Evolutionary conservation across 139 green algal genomes (phyloP), one percentile per base, ranked within the genome.

Genomic region (Chlorella sp.): DNA sequence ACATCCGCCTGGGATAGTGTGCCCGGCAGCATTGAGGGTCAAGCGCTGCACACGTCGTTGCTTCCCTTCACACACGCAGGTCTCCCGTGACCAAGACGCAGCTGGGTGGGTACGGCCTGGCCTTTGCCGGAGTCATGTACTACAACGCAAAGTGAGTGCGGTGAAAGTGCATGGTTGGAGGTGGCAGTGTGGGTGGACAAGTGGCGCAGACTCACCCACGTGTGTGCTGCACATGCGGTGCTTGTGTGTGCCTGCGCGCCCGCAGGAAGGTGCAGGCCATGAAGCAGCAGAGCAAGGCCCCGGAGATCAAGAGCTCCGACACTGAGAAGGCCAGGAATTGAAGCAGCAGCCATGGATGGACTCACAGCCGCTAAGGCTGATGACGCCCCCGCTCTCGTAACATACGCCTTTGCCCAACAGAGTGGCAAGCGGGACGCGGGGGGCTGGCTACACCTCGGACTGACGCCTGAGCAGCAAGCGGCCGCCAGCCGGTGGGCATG

Each of bases 81-180:
- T 82, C 79, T 24, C 62, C 78, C 5, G 85, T 93, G 2, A 90
- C 90, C 0, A 55, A 35, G 2, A 70, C 84, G 10, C 89, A 95
- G 73, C 62, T 91, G 33, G 24, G 77, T 1, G 90, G 90, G 3
- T 95, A 92, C 73, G 69, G 81, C 50, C 60, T 93, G 14, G 86
- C 90, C 0, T 92, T 95, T 36, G 35, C 70, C 0, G 89, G 84
- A 4, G 90, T 93, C 3, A 75, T 72, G 30, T 81, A 80, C 65
- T 88, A 88, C 80, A 93, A 94, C 79, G 88, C 83, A 35, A 49
- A 66, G 23, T 89, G 88, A 69, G 31, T 82, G 62, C 67, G 70
- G 74, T 64, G 4, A 29, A 64, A 31, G 14, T 64, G 55, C 55
- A 64, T 64, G 17, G 55, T 29, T 29, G 6, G 20, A 55, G 10